These are phyloP conservation scores for Beauveria sp. DNA, from an alignment of 2,329 filamentous ascomycete genomes.

Conservation along the genomic window DNA sequence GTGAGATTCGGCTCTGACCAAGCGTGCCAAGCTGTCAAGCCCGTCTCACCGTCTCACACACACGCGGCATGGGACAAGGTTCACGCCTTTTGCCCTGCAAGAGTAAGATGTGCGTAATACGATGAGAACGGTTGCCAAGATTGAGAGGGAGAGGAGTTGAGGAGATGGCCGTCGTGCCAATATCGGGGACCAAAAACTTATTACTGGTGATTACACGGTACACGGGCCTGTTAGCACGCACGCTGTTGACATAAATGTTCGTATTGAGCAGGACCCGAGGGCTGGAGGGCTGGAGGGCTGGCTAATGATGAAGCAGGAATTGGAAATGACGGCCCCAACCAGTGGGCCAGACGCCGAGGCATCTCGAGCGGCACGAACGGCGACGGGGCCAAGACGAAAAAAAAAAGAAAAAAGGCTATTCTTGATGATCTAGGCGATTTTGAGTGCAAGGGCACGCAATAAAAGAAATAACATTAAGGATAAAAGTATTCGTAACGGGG, in stretches of 20 bases:
- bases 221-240: no score
- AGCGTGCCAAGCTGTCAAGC: neutral
- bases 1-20: neutral
- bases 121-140: neutral
- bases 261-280: neutral
- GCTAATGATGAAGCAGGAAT: slow-evolving; percentile 7
- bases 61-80: neutral
- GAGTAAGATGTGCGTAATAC: neutral
- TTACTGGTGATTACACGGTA: no score
- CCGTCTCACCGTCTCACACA: neutral
- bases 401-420: neutral
- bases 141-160: neutral
- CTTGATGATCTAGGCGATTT: neutral
- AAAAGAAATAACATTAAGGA: no score
- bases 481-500: neutral
- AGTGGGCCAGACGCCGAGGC: slow-evolving; percentile 1
- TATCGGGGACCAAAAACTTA: no score
- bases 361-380: neutral
- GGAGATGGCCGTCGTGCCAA: no score
- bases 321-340: neutral
- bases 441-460: neutral
- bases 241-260: neutral
- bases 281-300: neutral
- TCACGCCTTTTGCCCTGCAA: neutral
- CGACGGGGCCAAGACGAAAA: neutral